phyloP scores from a whole-genome alignment of 2,329 filamentous ascomycete genomes.

The Aspergillus sclerotialis region DNA sequence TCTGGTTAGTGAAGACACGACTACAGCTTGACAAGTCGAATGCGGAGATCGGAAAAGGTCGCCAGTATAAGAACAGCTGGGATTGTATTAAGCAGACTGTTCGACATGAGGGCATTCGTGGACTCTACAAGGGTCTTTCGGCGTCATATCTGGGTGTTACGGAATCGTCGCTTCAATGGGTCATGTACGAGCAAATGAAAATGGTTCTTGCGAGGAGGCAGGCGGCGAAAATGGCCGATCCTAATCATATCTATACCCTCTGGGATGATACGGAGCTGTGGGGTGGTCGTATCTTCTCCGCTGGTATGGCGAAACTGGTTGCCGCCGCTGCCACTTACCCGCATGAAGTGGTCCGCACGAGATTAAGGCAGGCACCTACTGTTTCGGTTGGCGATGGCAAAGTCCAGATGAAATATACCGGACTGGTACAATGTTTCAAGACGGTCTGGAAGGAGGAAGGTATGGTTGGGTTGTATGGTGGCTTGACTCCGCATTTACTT shows the following conservation, averaged over 20 bases:
- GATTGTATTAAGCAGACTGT: constrained; percentile 83
- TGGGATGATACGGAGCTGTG: constrained; percentile 73
- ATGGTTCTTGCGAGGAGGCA: constrained; percentile 57
- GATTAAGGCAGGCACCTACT: constrained; percentile 80
- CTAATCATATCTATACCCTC: constrained; percentile 55
- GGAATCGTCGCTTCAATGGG: constrained; percentile 88
- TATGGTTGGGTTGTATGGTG: constrained; percentile 77
- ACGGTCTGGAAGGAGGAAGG: constrained; percentile 85
- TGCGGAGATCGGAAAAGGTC: constrained; percentile 51
- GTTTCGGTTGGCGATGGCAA: constrained; percentile 57
- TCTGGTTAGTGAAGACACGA: constrained; percentile 93
- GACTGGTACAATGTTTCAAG: constrained; percentile 80
- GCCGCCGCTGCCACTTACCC: constrained; percentile 84
- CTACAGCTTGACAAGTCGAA: constrained; percentile 85
- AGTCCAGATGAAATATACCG: constrained; percentile 76
- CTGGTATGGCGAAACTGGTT: constrained; percentile 69
- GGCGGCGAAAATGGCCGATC: constrained; percentile 49
- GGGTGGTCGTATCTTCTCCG: constrained; percentile 72
- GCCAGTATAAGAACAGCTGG: constrained; percentile 78
- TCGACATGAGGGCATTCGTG: constrained; percentile 69
- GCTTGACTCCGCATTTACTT: constrained; percentile 84
- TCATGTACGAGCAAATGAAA: constrained; percentile 92
- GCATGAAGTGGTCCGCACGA: constrained; percentile 81
- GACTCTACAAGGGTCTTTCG: constrained; percentile 83
- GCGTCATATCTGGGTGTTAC: constrained; percentile 87